phyloP scores from a whole-genome alignment of 1,284 basidiomycete species.

The Nidula niveotomentosa region DNA sequence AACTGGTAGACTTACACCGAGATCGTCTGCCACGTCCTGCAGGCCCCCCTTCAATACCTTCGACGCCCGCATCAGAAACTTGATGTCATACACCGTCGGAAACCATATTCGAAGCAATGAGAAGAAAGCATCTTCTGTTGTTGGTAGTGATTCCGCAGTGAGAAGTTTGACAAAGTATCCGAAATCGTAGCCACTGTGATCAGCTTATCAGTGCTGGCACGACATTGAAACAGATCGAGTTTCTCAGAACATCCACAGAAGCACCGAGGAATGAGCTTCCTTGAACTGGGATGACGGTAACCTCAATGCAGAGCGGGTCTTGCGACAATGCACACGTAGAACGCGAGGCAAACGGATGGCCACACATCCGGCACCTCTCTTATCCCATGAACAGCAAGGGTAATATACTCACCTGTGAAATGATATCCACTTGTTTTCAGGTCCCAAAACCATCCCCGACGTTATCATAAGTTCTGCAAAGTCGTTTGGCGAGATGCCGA shows the following conservation, averaged over 20 bases:
- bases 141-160: slow-evolving; percentile 86
- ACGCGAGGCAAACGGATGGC: no score
- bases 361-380: no score
- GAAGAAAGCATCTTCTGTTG: slow-evolving; percentile 91
- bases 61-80: slow-evolving; percentile 90
- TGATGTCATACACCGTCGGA: slow-evolving; percentile 97
- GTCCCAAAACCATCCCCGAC: slow-evolving; percentile 87
- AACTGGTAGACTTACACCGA: slow-evolving; percentile 54
- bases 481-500: slow-evolving; percentile 91
- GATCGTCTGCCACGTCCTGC: slow-evolving; percentile 95
- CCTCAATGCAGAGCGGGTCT: no score
- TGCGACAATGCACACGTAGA: no score
- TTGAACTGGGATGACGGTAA: no score
- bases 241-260: no score
- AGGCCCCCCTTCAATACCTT: slow-evolving; percentile 92
- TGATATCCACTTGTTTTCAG: slow-evolving; percentile 95
- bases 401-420: slow-evolving; percentile 84
- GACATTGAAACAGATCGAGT: not conserved
- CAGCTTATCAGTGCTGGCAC: not conserved
- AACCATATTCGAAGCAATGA: slow-evolving; percentile 92
- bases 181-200: slow-evolving; percentile 93
- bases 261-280: no score
- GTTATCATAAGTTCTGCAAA: slow-evolving; percentile 99
- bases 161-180: slow-evolving; percentile 97
- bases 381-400: no score